A percentile compares a stretch with the other conserved stretches of the same genome.
Evolutionary conservation across 805 yeast genomes (phyloP).

Genomic region (Yarrowia alimentaria): DNA sequence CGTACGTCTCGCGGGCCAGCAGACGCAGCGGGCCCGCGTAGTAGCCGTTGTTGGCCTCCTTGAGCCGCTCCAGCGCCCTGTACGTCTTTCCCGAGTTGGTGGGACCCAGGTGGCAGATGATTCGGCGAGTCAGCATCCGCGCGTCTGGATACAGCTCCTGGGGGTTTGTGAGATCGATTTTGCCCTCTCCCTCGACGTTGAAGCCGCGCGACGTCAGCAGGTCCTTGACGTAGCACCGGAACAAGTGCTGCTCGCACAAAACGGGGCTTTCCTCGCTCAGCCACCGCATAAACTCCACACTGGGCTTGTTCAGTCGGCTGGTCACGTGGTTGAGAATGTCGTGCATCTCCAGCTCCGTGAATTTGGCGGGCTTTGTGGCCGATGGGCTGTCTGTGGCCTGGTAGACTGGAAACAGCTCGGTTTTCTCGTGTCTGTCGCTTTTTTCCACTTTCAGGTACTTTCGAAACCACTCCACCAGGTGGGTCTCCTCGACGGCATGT

Average conservation of each 20-base stretch:
- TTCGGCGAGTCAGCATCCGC: conserved; percentile 68
- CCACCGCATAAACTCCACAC: conserved; percentile 6
- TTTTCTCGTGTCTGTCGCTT: neutral
- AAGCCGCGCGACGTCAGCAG: conserved; percentile 36
- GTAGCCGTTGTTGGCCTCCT: conserved; percentile 67
- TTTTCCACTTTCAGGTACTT: conserved; percentile 3
- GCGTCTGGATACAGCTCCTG: conserved; percentile 85
- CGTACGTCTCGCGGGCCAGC: conserved; percentile 88
- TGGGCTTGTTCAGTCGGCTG: conserved; percentile 12
- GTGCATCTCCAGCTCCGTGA: neutral
- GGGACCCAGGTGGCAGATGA: conserved; percentile 95
- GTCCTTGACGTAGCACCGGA: conserved; percentile 7
- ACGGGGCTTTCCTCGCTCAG: neutral
- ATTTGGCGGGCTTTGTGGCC: too few species aligned
- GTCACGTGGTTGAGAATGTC: conserved; percentile 4
- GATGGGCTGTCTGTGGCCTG: too few species aligned
- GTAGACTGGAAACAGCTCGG: too few species aligned
- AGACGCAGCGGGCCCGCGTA: conserved; percentile 94
- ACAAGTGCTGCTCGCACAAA: conserved; percentile 4
- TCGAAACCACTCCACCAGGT: conserved; percentile 13
- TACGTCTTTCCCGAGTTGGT: conserved; percentile 96
- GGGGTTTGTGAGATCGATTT: conserved; percentile 54
- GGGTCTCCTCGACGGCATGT: conserved; percentile 9
- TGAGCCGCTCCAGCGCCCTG: conserved; percentile 68
- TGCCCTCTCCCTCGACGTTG: conserved; percentile 52